These are phyloP conservation scores for Aegilops bicornis DNA, from an alignment of 176 grass and related monocot species.

Conservation along the genomic window DNA sequence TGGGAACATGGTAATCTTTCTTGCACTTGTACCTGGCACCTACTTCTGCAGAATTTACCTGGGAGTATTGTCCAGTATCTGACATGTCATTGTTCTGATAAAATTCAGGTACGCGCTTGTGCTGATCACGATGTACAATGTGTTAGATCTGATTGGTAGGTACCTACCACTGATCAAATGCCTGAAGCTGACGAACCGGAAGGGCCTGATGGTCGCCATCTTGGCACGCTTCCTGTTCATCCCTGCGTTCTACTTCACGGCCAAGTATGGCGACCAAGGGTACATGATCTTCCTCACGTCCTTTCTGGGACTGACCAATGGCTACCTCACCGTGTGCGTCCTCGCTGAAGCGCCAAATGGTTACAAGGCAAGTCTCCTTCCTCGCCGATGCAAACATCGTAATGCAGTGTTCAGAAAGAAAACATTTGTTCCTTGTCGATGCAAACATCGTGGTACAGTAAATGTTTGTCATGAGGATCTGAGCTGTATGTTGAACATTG, in stretches of 20 bases:
- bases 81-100: slow-evolving; percentile 10
- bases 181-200: slow-evolving; percentile 53
- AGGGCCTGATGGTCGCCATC: slow-evolving; percentile 26
- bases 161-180: slow-evolving; percentile 57
- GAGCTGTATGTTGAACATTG: neutral
- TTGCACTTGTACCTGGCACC: neutral
- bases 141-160: slow-evolving; percentile 66
- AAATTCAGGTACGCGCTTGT: slow-evolving; percentile 64
- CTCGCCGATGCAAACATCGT: neutral
- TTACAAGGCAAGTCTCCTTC: slow-evolving; percentile 46
- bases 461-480: neutral
- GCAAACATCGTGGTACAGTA: neutral
- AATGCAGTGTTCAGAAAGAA: too few species aligned
- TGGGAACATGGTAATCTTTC: slow-evolving; percentile 53
- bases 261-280: slow-evolving; percentile 75
- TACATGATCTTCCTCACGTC: slow-evolving; percentile 83
- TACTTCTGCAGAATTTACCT: neutral
- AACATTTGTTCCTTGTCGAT: neutral
- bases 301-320: slow-evolving; percentile 64
- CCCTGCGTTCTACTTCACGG: slow-evolving; percentile 83
- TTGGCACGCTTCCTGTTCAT: slow-evolving; percentile 62
- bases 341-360: slow-evolving; percentile 68
- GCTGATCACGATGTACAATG: slow-evolving; percentile 69
- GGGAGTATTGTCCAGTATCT: neutral
- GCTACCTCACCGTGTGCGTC: slow-evolving; percentile 72